A percentile compares a stretch with the other conserved stretches of the same genome.
Conservation (phyloP, 2,329 filamentous ascomycete genomes). For the Blastomyces silverae region DNA sequence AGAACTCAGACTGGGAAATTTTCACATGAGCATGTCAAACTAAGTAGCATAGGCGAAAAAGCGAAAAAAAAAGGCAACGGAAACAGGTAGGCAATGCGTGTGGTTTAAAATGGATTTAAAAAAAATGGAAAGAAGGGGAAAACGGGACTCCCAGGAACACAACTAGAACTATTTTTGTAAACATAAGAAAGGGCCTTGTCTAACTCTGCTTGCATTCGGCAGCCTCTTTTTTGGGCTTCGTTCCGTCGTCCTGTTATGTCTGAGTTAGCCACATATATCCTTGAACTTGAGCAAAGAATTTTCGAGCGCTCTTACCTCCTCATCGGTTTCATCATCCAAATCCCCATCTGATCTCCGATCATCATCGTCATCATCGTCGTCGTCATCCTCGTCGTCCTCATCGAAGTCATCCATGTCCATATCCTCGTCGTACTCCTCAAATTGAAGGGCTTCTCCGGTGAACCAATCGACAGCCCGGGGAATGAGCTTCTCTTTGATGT, state of each 20-base stretch:
- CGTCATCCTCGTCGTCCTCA: slow-evolving; percentile 89
- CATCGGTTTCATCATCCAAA: slow-evolving; percentile 58
- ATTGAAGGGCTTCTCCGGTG: slow-evolving; percentile 93
- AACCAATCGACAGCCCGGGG: slow-evolving; percentile 99
- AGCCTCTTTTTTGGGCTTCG: slow-evolving; percentile 88
- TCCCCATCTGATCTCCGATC: slow-evolving; percentile 59
- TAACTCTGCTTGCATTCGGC: slow-evolving; percentile 96
- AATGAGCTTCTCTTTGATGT: slow-evolving; percentile 99
- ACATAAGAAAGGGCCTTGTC: slow-evolving; percentile 26
- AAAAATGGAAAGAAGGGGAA: background rate
- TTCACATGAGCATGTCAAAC: background rate
- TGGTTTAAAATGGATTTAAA: slow-evolving; percentile 5
- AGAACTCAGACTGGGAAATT: background rate
- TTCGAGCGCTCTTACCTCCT: slow-evolving; percentile 38
- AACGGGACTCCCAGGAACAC: background rate
- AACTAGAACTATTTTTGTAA: background rate
- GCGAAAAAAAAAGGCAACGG: background rate
- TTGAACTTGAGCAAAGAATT: background rate
- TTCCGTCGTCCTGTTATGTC: slow-evolving; percentile 65
- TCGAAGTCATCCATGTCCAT: slow-evolving; percentile 75
- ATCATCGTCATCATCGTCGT: slow-evolving; percentile 76
- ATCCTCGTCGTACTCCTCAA: slow-evolving; percentile 86
- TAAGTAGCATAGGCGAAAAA: background rate
- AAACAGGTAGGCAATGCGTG: background rate
- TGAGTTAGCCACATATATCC: slow-evolving; percentile 15